Evolutionary conservation across 1,284 basidiomycete species (phyloP), one percentile per base, ranked within the genome.

Genomic region (Peniophora sp.): DNA sequence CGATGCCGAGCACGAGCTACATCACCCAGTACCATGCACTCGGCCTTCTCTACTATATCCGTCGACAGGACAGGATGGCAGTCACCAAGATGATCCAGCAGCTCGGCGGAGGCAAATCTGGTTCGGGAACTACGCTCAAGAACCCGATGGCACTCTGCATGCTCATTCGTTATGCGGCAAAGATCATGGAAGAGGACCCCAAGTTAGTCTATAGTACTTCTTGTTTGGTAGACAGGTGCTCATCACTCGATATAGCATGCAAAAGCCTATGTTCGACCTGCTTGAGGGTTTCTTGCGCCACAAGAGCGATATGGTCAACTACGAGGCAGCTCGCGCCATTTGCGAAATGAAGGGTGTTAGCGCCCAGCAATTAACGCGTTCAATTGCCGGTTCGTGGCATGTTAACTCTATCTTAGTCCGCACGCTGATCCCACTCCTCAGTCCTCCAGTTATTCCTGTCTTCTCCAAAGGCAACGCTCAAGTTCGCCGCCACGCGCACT

Each of bases 221-320:
- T 12, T 8, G 37, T 41, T 41, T n/a, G n/a, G n/a, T n/a, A n/a
- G 37, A 20, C 15, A 5, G 37, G 15, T 20, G 37, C 15, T 20
- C 8, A 17, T 15, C 37, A n/a, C 1, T 37, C 34, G 49, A 41
- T 49, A 17, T 57, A 96, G 93, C 61, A 74, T 94, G 41, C 92
- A 95, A 69, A 85, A 80, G 58, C 92, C 91, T 62, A 97, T 99
- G 81, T 76, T 93, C 54, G 96, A 98, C 60, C 80, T 97, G 45
- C 77, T 99, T 49, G 97, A 99, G 66, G 87, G 90, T 41, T 96
- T 95, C 84, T 75, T 99, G 54, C 84, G 95, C 54, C 97, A 99
- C 72, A 99, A 99, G 78, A 96, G 93, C 64, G 97, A 99, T 68
- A 99, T 98, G 97, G 97, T 99, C 66, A 99, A 98, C 72, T 92